phyloP scores from a whole-genome alignment of 73 alveolate species.

The Paraurostyla sp. region DNA sequence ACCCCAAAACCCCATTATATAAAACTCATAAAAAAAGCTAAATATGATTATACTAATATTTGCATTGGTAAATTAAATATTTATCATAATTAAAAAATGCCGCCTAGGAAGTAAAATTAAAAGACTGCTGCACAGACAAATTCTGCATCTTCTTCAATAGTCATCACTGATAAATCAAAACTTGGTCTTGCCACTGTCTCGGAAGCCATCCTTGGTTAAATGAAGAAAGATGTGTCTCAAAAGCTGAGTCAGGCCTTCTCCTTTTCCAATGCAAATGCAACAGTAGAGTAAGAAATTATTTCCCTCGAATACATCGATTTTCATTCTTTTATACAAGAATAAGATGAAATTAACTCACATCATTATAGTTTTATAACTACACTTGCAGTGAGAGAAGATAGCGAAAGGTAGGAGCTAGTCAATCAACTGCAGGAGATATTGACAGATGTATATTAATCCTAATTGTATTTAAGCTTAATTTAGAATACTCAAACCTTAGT shows the following conservation, averaged over 20 bases:
- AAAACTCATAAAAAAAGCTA: no score
- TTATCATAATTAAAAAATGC: background rate
- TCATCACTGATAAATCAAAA: background rate
- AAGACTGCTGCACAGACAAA: background rate
- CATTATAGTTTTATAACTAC: conserved; percentile 11
- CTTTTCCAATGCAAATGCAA: background rate
- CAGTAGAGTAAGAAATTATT: conserved; percentile 23
- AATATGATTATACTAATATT: no score
- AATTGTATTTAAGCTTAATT: background rate
- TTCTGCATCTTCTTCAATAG: background rate
- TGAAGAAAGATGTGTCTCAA: background rate
- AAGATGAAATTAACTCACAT: background rate
- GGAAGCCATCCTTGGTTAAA: background rate
- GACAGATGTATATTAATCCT: background rate
- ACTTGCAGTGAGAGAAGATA: conserved; percentile 14
- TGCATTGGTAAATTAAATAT: no score
- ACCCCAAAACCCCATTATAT: no score
- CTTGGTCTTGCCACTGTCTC: background rate
- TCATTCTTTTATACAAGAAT: background rate
- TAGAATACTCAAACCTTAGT: conserved; percentile 1
- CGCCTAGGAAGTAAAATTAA: background rate
- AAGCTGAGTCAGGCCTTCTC: background rate
- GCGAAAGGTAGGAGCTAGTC: conserved; percentile 3
- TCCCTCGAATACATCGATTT: background rate
- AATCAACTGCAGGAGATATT: background rate